Evolutionary conservation across 2,329 filamentous ascomycete genomes (phyloP), one percentile per base, ranked within the genome.

Genomic region (Xylaria sp.): DNA sequence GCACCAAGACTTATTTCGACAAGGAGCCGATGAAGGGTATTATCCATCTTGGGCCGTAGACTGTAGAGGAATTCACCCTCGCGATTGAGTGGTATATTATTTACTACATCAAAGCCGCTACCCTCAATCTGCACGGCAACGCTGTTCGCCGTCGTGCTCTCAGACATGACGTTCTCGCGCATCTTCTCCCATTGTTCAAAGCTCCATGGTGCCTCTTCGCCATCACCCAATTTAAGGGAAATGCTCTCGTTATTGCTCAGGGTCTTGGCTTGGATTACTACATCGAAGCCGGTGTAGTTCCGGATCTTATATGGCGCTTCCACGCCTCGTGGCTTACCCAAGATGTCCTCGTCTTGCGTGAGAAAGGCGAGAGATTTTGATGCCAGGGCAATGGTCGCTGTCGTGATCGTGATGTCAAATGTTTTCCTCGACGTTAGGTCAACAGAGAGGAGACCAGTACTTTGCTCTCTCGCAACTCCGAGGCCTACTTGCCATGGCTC

Each of bases 181-280:
- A 98, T 97, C 75, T 96, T 96, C 73, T 94, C 94, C 83, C 95
- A 96, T 74, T 98, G 94, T 80, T 99, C 96, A 72, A 99, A 99
- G 73, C 94, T 91, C 96, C 96, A 99, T 0, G 95, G 94, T 1
- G 89, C 90, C 80, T 99, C 96, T 76, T 97, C 89, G 9, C 96
- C 97, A 76, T 99, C 97, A 66, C 89, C 88, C 0, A 99, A 84
- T 70, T 91, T 94, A 1, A 92, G 89, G 5, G 91, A 91, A 67
- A 93, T 89, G 51, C 90, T 88, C 63, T 91, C 91, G 63, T 70
- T 51, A 25, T 88, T 89, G 41, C 83, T 86, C 9, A 87, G 81
- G 62, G 89, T 89, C 80, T 93, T 93, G 52, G 93, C 91, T 85
- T 94, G 94, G 1, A 99, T 88, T 63, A 92, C 88, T 28, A 97